phyloP scores from a whole-genome alignment of 2,329 filamentous ascomycete genomes.

The Fusarium caatingaense region DNA sequence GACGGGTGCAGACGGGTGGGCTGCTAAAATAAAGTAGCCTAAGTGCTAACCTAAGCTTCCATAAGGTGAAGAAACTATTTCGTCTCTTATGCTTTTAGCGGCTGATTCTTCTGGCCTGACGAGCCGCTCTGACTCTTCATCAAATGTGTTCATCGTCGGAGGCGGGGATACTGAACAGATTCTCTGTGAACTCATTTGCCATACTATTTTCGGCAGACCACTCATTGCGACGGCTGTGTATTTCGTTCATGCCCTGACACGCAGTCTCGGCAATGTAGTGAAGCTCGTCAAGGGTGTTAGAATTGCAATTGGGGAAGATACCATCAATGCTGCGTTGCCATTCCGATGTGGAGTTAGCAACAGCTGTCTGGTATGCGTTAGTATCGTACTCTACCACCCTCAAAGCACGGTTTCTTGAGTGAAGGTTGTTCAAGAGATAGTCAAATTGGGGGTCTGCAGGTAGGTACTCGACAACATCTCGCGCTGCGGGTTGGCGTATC shows the following conservation, averaged over 20 bases:
- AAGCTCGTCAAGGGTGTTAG: slow-evolving; percentile 57
- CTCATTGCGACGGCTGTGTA: slow-evolving; percentile 52
- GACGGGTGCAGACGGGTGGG: not conserved
- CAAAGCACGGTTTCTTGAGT: slow-evolving; percentile 40
- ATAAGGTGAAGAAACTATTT: no score
- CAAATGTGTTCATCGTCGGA: slow-evolving; percentile 25
- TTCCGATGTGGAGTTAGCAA: slow-evolving; percentile 55
- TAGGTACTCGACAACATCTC: slow-evolving; percentile 51
- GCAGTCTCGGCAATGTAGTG: slow-evolving; percentile 59
- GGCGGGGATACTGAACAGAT: slow-evolving; percentile 39
- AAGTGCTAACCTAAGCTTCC: no score
- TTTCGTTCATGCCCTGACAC: slow-evolving; percentile 57
- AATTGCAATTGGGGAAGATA: slow-evolving; percentile 58
- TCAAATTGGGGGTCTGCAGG: slow-evolving; percentile 47
- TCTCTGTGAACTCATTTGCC: slow-evolving; percentile 50
- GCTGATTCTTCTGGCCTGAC: no score
- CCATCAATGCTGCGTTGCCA: slow-evolving; percentile 59
- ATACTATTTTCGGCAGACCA: slow-evolving; percentile 46
- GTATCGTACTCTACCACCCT: slow-evolving; percentile 52
- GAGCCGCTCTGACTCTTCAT: slow-evolving; percentile 1
- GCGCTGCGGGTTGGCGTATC: slow-evolving; percentile 52
- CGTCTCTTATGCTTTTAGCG: no score
- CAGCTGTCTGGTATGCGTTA: slow-evolving; percentile 52
- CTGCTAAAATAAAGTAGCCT: not conserved
- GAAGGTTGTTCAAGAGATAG: slow-evolving; percentile 40